Conservation (phyloP, 2,329 filamentous ascomycete genomes). For the Xylaria sp. region DNA sequence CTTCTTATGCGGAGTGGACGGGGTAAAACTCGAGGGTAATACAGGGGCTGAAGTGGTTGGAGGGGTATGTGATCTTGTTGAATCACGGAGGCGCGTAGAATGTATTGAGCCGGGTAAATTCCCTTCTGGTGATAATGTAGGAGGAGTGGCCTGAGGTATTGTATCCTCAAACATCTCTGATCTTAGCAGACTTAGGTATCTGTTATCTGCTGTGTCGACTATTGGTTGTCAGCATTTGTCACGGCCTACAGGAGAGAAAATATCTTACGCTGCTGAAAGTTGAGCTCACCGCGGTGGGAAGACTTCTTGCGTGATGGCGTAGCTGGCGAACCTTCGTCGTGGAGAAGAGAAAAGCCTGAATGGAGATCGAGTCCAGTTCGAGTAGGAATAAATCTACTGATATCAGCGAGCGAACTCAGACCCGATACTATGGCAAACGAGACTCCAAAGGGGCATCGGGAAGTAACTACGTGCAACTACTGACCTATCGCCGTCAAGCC, state of each 20-base stretch:
- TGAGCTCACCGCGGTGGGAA: slow-evolving; percentile 79
- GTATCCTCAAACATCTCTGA: slow-evolving; percentile 89
- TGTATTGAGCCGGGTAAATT: slow-evolving; percentile 45
- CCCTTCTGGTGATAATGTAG: slow-evolving; percentile 56
- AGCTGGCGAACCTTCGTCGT: slow-evolving; percentile 88
- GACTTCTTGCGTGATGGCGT: slow-evolving; percentile 82
- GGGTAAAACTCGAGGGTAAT: slow-evolving; percentile 72
- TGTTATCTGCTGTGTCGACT: slow-evolving; percentile 92
- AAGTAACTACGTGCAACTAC: slow-evolving; percentile 6
- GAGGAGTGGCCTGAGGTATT: slow-evolving; percentile 72
- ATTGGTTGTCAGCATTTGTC: slow-evolving; percentile 23
- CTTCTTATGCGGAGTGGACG: slow-evolving; percentile 84
- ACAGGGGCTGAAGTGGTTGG: slow-evolving; percentile 60
- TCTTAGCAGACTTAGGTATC: slow-evolving; percentile 80
- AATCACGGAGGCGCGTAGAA: slow-evolving; percentile 54
- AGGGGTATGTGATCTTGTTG: slow-evolving; percentile 73
- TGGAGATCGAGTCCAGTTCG: slow-evolving; percentile 88
- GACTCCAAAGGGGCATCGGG: not conserved
- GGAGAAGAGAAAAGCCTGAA: slow-evolving; percentile 84
- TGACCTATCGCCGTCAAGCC: slow-evolving; percentile 58
- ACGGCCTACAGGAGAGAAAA: not conserved
- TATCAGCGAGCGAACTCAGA: slow-evolving; percentile 8
- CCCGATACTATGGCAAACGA: not conserved
- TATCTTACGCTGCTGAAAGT: slow-evolving; percentile 82
- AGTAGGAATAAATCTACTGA: slow-evolving; percentile 82